Evolutionary conservation across 2,329 filamentous ascomycete species (phyloP), one percentile per base, ranked within the genome.

Genomic region (Phyllosticta capitalensis): DNA sequence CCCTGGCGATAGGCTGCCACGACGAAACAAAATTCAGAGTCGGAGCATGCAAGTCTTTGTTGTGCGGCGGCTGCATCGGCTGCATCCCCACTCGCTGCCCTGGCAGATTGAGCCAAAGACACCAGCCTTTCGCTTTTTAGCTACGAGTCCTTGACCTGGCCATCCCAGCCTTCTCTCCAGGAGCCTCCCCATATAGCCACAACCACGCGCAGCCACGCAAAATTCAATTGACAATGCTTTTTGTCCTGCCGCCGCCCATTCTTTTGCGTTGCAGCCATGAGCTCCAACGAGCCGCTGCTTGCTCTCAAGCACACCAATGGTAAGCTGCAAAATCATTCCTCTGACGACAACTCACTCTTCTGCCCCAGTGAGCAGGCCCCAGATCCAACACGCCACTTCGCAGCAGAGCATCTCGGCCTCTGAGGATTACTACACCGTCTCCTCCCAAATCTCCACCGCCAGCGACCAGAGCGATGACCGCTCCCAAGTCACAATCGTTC

Each of bases 371-470:
- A 73, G 69, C 58, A 69, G 65, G 61, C 74, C 75, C 14, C 71
- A 68, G 58, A 45, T 77, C 48, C 70, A 71, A 7, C 73, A 75
- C 61, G 69, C 71, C 52, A 62, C 64, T 58, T 79, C 77, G 2
- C 71, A 75, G 63, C 76, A 76, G 63, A 78, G 75, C 64, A 72
- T 79, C 62, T 72, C 76, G 49, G 78, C 75, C 22, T 78, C 75
- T 20, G 76, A 79, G 66, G 76, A 78, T 67, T 80, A 78, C 71
- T 79, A 77, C 69, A 78, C 76, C 61, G 67, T 78, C 59, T 75
- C 75, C 50, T 65, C 69, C 56, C 63, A 63, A 24, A 56, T 56
- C 20, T 75, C 75, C 55, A 73, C 67, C 65, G 69, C 67, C 60
- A 69, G 66, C 63, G 68, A 72, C 65, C 68, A 67, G 58, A 69